phyloP scores from a whole-genome alignment of 192 early-diverging fungal species.

The Backusella circina region DNA sequence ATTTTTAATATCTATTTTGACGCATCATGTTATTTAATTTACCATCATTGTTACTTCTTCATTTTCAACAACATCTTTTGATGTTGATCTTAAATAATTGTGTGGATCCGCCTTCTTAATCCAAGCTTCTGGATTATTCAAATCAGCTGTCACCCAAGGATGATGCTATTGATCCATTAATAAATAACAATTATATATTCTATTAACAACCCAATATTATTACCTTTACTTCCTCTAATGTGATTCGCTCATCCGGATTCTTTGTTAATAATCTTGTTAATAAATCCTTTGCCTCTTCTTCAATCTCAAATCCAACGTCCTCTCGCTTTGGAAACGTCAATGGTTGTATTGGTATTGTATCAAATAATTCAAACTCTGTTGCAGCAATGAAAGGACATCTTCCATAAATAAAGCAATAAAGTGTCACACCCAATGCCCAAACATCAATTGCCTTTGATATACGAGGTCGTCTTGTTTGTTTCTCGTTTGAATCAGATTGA shows the following conservation, averaged over 20 bases:
- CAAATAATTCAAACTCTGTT: slow-evolving; percentile 96
- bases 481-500: background rate
- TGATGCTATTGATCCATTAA: slow-evolving; percentile 51
- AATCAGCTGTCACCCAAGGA: slow-evolving; percentile 81
- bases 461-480: slow-evolving; percentile 35
- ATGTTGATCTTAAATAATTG: slow-evolving; percentile 57
- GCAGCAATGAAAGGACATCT: slow-evolving; percentile 91
- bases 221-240: slow-evolving; percentile 86
- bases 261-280: slow-evolving; percentile 80
- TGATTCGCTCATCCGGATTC: slow-evolving; percentile 83
- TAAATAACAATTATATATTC: too few relatives aligned
- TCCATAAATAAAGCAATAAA: slow-evolving; percentile 94
- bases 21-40: slow-evolving; percentile 4
- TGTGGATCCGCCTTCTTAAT: slow-evolving; percentile 74
- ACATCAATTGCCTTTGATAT: slow-evolving; percentile 92
- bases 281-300: slow-evolving; percentile 67
- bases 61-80: slow-evolving; percentile 67
- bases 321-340: slow-evolving; percentile 46
- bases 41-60: slow-evolving; percentile 65
- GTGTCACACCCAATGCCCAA: slow-evolving; percentile 96
- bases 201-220: too few relatives aligned
- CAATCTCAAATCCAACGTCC: slow-evolving; percentile 37
- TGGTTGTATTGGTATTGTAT: slow-evolving; percentile 78
- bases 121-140: slow-evolving; percentile 68
- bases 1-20: background rate